phyloP scores from a whole-genome alignment of 202 grass and related monocot species.

The Bolboschoenoplectus hybrid region DNA sequence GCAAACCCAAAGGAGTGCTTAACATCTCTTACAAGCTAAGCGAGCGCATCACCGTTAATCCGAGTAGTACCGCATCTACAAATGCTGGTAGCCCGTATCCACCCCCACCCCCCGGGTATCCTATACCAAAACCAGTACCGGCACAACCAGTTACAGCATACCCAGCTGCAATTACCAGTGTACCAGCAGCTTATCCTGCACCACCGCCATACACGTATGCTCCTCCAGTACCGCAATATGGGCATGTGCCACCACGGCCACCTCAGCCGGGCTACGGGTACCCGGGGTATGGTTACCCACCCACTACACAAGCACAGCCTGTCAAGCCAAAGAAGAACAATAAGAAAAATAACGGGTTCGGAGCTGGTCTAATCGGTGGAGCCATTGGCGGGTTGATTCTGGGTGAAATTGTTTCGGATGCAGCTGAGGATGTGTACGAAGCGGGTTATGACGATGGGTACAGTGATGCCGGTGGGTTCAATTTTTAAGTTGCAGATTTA shows the following conservation, averaged over 20 bases:
- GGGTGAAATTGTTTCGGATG: constrained; percentile 60
- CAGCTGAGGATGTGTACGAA: constrained; percentile 46
- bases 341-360: constrained; percentile 64
- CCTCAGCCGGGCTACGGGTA: constrained; percentile 53
- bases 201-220: constrained; percentile 45
- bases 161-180: constrained; percentile 50
- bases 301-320: constrained; percentile 38
- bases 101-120: constrained; percentile 38
- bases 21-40: constrained; percentile 87
- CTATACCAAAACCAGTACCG: constrained; percentile 8
- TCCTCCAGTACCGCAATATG: constrained; percentile 49
- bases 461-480: constrained; percentile 60
- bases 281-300: constrained; percentile 48
- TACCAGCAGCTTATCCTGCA: constrained; percentile 49
- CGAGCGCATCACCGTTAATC: constrained; percentile 39
- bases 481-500: constrained; percentile 50
- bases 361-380: constrained; percentile 70
- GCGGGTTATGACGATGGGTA: constrained; percentile 65
- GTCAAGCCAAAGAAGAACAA: constrained; percentile 52
- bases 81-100: constrained; percentile 11
- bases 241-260: constrained; percentile 45
- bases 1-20: constrained; percentile 67
- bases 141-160: constrained; percentile 55
- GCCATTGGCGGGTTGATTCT: constrained; percentile 76
- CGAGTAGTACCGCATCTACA: not conserved